Percentiles rank a stretch among this genome's conserved stretches.
phyloP scores from a whole-genome alignment of 1,284 basidiomycete species.

The Grifola frondosa region DNA sequence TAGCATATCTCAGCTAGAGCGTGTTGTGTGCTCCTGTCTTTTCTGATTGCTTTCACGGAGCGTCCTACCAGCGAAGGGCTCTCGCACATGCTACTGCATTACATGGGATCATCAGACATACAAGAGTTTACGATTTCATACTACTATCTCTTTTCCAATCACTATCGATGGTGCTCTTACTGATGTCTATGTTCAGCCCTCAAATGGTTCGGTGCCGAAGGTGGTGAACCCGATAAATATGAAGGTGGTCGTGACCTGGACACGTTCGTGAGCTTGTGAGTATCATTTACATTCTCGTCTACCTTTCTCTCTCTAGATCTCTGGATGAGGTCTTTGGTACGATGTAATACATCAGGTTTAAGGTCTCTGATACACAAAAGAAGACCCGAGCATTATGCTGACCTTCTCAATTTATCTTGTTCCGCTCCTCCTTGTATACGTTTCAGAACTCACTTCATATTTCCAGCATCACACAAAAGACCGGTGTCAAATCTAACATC shows the following conservation, averaged over 20 bases:
- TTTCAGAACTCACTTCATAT: too few species aligned
- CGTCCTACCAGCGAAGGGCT: too few species aligned
- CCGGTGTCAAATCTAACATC: constrained; percentile 82
- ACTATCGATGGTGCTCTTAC: too few species aligned
- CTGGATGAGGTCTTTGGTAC: neutral
- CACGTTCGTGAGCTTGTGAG: constrained; percentile 73
- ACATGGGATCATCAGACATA: too few species aligned
- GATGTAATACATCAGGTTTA: constrained; percentile 19
- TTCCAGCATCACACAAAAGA: constrained; percentile 68
- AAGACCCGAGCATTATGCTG: constrained; percentile 13
- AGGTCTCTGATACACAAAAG: constrained; percentile 17
- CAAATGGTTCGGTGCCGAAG: constrained; percentile 82
- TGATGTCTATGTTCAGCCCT: constrained; percentile 53
- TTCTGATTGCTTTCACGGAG: too few species aligned
- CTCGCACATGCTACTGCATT: too few species aligned
- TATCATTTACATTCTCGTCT: constrained; percentile 6
- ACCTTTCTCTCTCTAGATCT: neutral
- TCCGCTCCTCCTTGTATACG: too few species aligned
- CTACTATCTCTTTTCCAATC: too few species aligned
- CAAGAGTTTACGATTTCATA: too few species aligned
- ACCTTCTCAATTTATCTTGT: too few species aligned
- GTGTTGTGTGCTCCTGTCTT: too few species aligned
- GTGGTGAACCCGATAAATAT: constrained; percentile 71
- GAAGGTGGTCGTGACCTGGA: constrained; percentile 83
- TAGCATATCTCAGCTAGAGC: too few species aligned